These are phyloP conservation scores for Porphyrellus cyaneotinctus DNA, from an alignment of 768 basidiomycete genomes.

Conservation along the genomic window DNA sequence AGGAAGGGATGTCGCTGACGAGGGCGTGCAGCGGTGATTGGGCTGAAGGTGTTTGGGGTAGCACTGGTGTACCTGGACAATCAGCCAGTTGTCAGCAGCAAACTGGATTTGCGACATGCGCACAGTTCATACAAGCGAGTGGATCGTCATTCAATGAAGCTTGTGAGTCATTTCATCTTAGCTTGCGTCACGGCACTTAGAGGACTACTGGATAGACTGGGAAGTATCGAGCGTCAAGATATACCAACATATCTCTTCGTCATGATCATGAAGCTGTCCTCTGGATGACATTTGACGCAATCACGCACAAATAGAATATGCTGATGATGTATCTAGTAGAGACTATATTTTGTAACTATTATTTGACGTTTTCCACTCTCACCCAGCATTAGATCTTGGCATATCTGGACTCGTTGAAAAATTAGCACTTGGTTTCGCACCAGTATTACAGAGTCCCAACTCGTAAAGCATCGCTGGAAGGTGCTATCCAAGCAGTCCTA, in stretches of 20 bases:
- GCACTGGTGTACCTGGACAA: constrained; percentile 76
- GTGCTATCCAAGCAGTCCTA: constrained; percentile 23
- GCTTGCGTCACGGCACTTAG: constrained; percentile 4
- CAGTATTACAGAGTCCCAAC: not conserved
- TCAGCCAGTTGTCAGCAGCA: constrained; percentile 77
- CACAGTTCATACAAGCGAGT: constrained; percentile 67
- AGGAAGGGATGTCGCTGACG: constrained; percentile 1
- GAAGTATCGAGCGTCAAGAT: constrained; percentile 73
- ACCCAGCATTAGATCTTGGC: too few relatives aligned
- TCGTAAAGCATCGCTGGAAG: constrained; percentile 1
- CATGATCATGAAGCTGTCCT: constrained; percentile 5
- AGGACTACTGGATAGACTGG: constrained; percentile 54
- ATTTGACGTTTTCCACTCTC: not conserved
- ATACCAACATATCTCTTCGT: constrained; percentile 46
- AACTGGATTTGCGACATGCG: constrained; percentile 80
- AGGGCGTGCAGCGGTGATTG: constrained; percentile 67
- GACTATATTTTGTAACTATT: constrained; percentile 20
- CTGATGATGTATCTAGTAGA: constrained; percentile 19
- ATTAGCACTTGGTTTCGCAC: not conserved
- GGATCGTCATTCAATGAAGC: constrained; percentile 72
- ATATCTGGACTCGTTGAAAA: too few relatives aligned
- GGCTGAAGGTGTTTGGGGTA: constrained; percentile 78
- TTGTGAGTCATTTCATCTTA: constrained; percentile 49
- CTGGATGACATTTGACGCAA: constrained; percentile 4
- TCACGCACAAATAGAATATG: constrained; percentile 12